Base-by-base conservation (phyloP, 805 yeast species). In the Ogataea saltuana region DNA sequence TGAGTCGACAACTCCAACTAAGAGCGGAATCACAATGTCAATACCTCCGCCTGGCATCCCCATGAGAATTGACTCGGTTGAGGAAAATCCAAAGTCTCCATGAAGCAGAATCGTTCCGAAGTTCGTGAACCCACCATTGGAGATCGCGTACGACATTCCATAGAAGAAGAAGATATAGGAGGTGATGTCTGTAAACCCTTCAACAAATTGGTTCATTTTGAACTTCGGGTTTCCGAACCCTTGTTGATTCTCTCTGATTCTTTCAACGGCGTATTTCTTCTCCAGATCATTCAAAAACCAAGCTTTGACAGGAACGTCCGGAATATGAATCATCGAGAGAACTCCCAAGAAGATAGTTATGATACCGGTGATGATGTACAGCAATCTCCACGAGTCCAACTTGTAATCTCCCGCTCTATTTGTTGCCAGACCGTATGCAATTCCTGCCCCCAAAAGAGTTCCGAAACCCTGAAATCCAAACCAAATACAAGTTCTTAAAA, bases 291-390 rank as follows among this genome's bases (percentile, higher is more conserved):
- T 61, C 48, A 71, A 58, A 43, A 68, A 69, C 69, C 70, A 63
- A 10, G 74, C 74, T 10, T 45, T 41, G 56, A 61, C 60, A 20
- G 88, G 87, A 25, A 67, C 59, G 50, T 78, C 81, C 12, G 87
- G 86, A 38, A 83, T 55, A 59, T 76, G 77, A 41, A 76, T 49
- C 33, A 61, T 59, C 45, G 79, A 67, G 9, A 71, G 41, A 9
- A 74, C 40, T 5, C 85, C 85, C 12, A 78, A 54, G 9, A 73
- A 54, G 6, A 81, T 60, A 2, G 88, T 81, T 44, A 79, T 69
- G 6, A 70, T 58, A 12, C 93, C 95, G 31, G 77, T 72, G 22
- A 82, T 67, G 36, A 85, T 63, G 56, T 74, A 85, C 3, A 81
- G 59, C 11, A 78, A 58, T 55, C 75, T 79, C 90, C 90, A 85